phyloP scores from a whole-genome alignment of 495 filamentous ascomycete species.

The Lineolata rhizophorae region DNA sequence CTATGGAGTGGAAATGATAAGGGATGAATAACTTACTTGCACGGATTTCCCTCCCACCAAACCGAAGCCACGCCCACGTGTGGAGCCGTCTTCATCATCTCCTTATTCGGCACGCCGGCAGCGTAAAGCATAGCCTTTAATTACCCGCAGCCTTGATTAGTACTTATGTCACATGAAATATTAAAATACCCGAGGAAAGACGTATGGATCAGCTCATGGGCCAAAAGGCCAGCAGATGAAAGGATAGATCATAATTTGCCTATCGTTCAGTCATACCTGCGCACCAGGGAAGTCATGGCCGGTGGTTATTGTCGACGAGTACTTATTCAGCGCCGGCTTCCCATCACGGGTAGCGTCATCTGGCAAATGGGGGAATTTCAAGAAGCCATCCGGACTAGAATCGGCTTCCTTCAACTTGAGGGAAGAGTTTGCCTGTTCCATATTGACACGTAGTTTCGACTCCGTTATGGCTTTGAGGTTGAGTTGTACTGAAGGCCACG shows the following conservation, averaged over 20 bases:
- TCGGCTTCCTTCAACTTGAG: no score
- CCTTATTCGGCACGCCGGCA: slow-evolving; percentile 63
- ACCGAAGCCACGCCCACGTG: slow-evolving; percentile 81
- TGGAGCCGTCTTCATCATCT: slow-evolving; percentile 74
- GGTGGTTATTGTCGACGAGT: slow-evolving; percentile 47
- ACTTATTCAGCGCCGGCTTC: slow-evolving; percentile 42
- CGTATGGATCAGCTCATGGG: slow-evolving; percentile 1
- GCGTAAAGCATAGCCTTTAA: slow-evolving; percentile 98
- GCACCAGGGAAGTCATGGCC: slow-evolving; percentile 89
- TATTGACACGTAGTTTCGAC: no score
- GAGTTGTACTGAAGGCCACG: no score
- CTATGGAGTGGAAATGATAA: slow-evolving; percentile 19
- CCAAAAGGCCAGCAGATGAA: not conserved
- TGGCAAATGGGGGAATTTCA: slow-evolving; percentile 38
- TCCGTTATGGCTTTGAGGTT: no score
- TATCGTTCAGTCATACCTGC: no score
- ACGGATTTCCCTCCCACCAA: slow-evolving; percentile 98
- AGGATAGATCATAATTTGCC: no score
- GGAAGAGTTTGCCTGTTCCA: no score
- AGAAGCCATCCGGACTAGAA: no score
- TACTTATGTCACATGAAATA: no score
- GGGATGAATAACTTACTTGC: slow-evolving; percentile 30
- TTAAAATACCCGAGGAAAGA: slow-evolving; percentile 1
- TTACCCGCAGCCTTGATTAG: no score
- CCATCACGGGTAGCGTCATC: slow-evolving; percentile 36